Evolutionary conservation across 352 stramenopile genomes (phyloP).

Genomic region (Phytophthora niederhauseri): DNA sequence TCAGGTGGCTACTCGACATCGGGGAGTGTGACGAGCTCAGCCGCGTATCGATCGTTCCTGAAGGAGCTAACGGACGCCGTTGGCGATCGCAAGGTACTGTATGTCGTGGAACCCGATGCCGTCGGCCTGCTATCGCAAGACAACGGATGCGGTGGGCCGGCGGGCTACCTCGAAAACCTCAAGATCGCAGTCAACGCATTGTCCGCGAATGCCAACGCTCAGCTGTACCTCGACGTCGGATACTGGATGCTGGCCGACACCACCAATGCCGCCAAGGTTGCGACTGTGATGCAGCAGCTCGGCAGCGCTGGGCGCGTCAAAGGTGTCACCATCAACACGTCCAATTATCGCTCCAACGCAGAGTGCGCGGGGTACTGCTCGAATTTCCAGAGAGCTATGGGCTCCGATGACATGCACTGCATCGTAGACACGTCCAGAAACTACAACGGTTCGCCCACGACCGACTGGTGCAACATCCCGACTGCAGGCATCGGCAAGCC

Average conservation of each 20-base stretch:
- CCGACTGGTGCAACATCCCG: conserved; percentile 74
- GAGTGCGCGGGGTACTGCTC: conserved; percentile 54
- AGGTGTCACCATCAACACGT: conserved; percentile 78
- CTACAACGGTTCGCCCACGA: conserved; percentile 49
- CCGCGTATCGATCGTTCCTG: conserved; percentile 54
- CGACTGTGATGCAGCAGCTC: conserved; percentile 47
- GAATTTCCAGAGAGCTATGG: conserved; percentile 60
- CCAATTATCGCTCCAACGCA: conserved; percentile 67
- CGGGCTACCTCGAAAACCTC: conserved; percentile 61
- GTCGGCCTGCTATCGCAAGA: conserved; percentile 50
- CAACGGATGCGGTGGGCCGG: conserved; percentile 42
- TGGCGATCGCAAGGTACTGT: conserved; percentile 62
- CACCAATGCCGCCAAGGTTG: conserved; percentile 30
- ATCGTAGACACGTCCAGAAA: conserved; percentile 76
- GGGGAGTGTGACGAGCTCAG: conserved; percentile 41
- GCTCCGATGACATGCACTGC: conserved; percentile 42
- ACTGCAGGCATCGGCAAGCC: conserved; percentile 56
- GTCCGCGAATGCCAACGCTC: conserved; percentile 60
- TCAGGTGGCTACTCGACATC: conserved; percentile 47
- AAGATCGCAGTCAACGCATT: conserved; percentile 49
- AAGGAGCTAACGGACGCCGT: conserved; percentile 45
- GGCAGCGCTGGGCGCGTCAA: conserved; percentile 44
- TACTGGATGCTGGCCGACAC: conserved; percentile 57
- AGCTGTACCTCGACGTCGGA: conserved; percentile 75
- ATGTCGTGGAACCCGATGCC: conserved; percentile 70